A percentile compares a stretch with the other conserved stretches of the same genome.
Conservation (phyloP, 306 rosid species). For the Ochetophila trinervis region DNA sequence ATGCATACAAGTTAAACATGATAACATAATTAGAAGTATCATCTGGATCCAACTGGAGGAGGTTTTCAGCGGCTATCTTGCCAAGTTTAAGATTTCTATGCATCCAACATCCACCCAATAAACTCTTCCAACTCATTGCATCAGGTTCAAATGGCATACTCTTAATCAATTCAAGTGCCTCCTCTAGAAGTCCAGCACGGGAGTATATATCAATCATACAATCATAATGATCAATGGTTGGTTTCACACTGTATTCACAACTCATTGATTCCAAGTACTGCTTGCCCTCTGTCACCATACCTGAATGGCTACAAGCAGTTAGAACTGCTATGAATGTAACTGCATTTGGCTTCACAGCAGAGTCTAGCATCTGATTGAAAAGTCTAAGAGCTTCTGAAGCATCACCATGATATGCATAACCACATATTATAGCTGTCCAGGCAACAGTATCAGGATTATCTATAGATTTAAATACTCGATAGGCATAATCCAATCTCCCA, state of each 20-base stretch:
- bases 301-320: constrained; percentile 59
- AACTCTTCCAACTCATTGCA: constrained; percentile 59
- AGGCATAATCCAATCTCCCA: constrained; percentile 52
- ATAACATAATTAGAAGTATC: constrained; percentile 50
- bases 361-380: constrained; percentile 40
- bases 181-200: constrained; percentile 48
- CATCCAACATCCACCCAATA: constrained; percentile 65
- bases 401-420: constrained; percentile 54
- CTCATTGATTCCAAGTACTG: constrained; percentile 50
- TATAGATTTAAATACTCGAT: constrained; percentile 42
- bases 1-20: constrained; percentile 53
- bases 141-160: constrained; percentile 47
- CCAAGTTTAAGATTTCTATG: constrained; percentile 47
- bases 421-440: constrained; percentile 60
- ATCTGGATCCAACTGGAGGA: constrained; percentile 39
- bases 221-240: constrained; percentile 52
- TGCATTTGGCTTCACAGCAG: constrained; percentile 48
- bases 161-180: constrained; percentile 46
- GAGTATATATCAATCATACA: constrained; percentile 60
- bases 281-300: constrained; percentile 46
- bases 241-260: constrained; percentile 32
- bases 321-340: constrained; percentile 55
- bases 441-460: constrained; percentile 55
- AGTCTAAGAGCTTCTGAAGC: constrained; percentile 47
- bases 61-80: constrained; percentile 44